phyloP scores from a whole-genome alignment of 176 grass and related monocot genomes.

The Triticum turgidum region DNA sequence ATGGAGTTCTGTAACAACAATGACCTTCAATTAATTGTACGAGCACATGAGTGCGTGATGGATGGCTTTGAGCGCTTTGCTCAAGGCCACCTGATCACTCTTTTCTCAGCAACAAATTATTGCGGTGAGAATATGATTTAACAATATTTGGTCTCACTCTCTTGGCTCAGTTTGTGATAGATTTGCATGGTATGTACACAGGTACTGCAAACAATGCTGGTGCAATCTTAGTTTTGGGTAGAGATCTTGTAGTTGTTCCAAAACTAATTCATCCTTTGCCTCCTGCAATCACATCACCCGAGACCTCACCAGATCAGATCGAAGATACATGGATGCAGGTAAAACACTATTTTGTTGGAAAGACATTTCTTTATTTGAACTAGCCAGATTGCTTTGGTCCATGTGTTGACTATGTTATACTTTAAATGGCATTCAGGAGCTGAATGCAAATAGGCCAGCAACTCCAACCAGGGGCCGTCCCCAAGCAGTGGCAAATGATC shows the following conservation, averaged over 20 bases:
- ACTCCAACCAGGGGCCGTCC: slow-evolving; percentile 95
- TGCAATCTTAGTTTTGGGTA: slow-evolving; percentile 95
- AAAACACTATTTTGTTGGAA: slow-evolving; percentile 17
- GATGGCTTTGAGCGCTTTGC: slow-evolving; percentile 99
- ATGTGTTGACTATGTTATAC: neutral
- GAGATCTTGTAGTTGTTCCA: slow-evolving; percentile 98
- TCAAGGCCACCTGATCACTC: slow-evolving; percentile 99
- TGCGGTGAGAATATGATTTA: slow-evolving; percentile 58
- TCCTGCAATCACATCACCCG: slow-evolving; percentile 84
- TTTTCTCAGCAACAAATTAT: slow-evolving; percentile 99
- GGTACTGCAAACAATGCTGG: slow-evolving; percentile 99
- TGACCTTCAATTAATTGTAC: slow-evolving; percentile 95
- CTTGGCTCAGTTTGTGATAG: neutral
- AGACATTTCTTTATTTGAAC: neutral
- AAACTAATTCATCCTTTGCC: slow-evolving; percentile 99
- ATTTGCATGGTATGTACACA: slow-evolving; percentile 38
- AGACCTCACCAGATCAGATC: slow-evolving; percentile 88
- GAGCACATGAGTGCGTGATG: slow-evolving; percentile 99
- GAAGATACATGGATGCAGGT: slow-evolving; percentile 99
- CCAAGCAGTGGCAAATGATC: slow-evolving; percentile 70
- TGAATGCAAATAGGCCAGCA: slow-evolving; percentile 98
- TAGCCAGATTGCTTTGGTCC: neutral
- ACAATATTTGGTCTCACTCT: neutral
- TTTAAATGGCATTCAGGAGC: slow-evolving; percentile 54
- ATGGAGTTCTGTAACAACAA: slow-evolving; percentile 99